These are phyloP conservation scores for Anthracocystis walkeri DNA, from an alignment of 1,284 basidiomycete genomes.

Conservation along the genomic window DNA sequence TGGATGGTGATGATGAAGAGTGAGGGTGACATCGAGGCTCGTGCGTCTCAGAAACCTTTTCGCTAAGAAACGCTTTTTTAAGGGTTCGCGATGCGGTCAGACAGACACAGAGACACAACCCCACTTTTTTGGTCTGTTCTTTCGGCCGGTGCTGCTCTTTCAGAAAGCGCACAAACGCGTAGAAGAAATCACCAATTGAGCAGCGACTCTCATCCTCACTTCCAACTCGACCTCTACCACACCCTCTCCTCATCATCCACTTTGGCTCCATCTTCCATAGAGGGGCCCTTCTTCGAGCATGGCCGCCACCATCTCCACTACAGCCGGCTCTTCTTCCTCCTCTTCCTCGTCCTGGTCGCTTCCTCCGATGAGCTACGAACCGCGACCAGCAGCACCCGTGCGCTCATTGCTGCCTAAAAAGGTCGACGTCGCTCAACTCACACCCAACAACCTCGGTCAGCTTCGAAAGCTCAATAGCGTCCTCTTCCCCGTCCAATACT, in stretches of 20 bases:
- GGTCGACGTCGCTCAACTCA: slow-evolving; percentile 59
- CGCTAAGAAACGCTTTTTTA: not conserved
- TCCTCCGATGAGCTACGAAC: slow-evolving; percentile 54
- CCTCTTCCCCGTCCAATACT: slow-evolving; percentile 66
- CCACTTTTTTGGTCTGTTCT: slow-evolving; percentile 3
- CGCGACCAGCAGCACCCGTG: slow-evolving; percentile 47
- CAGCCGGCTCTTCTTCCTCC: slow-evolving; percentile 4
- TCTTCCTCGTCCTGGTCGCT: slow-evolving; percentile 34
- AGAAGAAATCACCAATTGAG: not conserved
- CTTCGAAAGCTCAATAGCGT: slow-evolving; percentile 66
- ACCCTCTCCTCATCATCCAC: not conserved
- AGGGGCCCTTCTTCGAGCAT: slow-evolving; percentile 17
- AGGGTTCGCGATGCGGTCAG: not conserved
- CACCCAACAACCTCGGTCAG: slow-evolving; percentile 68
- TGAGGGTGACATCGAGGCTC: slow-evolving; percentile 17
- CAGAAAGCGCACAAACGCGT: not conserved
- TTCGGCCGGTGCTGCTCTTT: slow-evolving; percentile 2
- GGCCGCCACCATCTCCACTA: slow-evolving; percentile 11
- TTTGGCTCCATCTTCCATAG: not conserved
- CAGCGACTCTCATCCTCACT: not conserved
- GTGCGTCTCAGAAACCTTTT: slow-evolving; percentile 16
- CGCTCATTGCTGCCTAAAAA: slow-evolving; percentile 37
- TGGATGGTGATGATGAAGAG: not conserved
- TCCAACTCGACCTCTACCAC: not conserved
- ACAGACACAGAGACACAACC: not conserved